Percentiles rank a stretch among this genome's conserved stretches.
Conservation (phyloP, 805 yeast genomes). For the Yamadazyma phyllophila region DNA sequence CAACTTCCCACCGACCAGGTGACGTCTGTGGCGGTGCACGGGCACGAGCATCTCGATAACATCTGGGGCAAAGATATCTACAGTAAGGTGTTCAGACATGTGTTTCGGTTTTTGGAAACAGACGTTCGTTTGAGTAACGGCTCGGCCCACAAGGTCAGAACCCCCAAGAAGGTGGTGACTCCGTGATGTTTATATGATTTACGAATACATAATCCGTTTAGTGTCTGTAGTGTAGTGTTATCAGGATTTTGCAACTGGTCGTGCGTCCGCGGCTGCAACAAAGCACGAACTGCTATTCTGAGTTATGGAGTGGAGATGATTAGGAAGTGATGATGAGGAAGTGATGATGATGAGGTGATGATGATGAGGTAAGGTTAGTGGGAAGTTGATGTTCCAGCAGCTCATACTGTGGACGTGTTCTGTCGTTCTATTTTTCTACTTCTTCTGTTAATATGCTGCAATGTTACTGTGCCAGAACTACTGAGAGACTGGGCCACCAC, state of each 20-base stretch:
- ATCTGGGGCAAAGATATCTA: slow-evolving; percentile 77
- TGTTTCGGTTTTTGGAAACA: slow-evolving; percentile 17
- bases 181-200: background rate
- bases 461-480: too few species aligned
- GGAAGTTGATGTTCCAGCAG: too few species aligned
- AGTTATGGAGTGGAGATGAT: too few species aligned
- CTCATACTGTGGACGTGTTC: too few species aligned
- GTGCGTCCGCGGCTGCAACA: slow-evolving; percentile 1
- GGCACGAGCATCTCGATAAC: slow-evolving; percentile 89
- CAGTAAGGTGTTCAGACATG: slow-evolving; percentile 32
- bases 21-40: slow-evolving; percentile 53
- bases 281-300: too few species aligned
- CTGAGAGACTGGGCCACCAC: too few species aligned
- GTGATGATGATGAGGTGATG: too few species aligned
- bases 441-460: too few species aligned
- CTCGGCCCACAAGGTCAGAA: background rate
- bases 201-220: background rate
- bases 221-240: too few species aligned
- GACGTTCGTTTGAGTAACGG: slow-evolving; percentile 7
- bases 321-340: too few species aligned
- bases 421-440: too few species aligned
- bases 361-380: too few species aligned
- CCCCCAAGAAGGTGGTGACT: background rate
- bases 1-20: slow-evolving; percentile 59
- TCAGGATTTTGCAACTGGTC: slow-evolving; percentile 1